These are phyloP conservation scores for Leccinum pallidistipes DNA, from an alignment of 1,284 basidiomycete genomes.

Conservation along the genomic window DNA sequence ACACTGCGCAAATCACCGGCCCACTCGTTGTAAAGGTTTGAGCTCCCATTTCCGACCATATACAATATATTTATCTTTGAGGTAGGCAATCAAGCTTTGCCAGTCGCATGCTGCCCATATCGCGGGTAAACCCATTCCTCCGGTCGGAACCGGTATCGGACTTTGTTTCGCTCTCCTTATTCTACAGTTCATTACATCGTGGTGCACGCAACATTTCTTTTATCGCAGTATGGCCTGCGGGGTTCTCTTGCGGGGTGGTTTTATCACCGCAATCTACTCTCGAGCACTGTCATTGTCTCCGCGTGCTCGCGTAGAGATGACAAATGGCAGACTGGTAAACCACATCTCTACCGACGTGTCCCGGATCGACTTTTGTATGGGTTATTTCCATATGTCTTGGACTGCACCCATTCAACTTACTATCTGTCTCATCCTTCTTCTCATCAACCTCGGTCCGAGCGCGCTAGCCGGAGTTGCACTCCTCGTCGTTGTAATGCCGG, in stretches of 20 bases:
- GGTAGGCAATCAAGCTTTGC: constrained; percentile 74
- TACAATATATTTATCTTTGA: constrained; percentile 1
- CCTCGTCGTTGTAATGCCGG: constrained; percentile 63
- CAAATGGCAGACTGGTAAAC: neutral
- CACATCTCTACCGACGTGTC: neutral
- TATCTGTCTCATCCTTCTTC: neutral
- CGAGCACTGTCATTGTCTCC: neutral
- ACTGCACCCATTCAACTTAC: neutral
- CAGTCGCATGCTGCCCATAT: constrained; percentile 60
- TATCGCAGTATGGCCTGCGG: neutral
- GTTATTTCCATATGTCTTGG: neutral
- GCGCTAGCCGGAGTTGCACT: constrained; percentile 83
- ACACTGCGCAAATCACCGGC: constrained; percentile 72
- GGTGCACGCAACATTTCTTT: constrained; percentile 50
- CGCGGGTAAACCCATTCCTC: constrained; percentile 47
- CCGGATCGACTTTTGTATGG: neutral
- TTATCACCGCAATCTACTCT: neutral
- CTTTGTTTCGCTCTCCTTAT: constrained; percentile 70
- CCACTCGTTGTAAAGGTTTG: constrained; percentile 75
- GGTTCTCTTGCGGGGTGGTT: neutral
- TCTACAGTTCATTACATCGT: constrained; percentile 68
- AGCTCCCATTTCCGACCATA: neutral
- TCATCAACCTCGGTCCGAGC: constrained; percentile 68
- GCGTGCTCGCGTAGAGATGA: neutral
- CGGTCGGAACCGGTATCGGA: constrained; percentile 74